A percentile compares a stretch with the other conserved stretches of the same genome.
These are phyloP conservation scores for Collybia sordida DNA, from an alignment of 768 basidiomycete species.

Conservation along the genomic window DNA sequence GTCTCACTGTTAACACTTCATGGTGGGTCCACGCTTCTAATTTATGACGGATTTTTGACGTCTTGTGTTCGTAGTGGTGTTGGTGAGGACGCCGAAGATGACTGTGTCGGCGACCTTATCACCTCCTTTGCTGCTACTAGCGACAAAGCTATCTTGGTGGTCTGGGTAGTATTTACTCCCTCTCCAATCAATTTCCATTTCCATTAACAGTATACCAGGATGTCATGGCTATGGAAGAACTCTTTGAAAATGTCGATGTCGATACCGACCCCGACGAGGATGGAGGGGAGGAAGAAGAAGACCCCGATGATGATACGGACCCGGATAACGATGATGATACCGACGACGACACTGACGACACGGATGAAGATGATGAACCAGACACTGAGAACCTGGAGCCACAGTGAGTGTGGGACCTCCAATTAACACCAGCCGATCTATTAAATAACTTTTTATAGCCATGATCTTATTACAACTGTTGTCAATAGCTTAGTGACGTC, in stretches of 20 bases:
- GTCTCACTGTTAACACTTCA: constrained; percentile 3
- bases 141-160: constrained; percentile 3
- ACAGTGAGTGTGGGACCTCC: too few relatives aligned
- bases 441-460: constrained; percentile 1
- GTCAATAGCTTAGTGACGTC: constrained; percentile 1
- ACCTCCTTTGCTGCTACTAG: constrained; percentile 5
- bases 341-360: not conserved
- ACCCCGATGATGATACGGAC: too few relatives aligned
- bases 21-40: not conserved
- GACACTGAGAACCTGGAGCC: too few relatives aligned
- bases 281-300: too few relatives aligned
- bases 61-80: not conserved
- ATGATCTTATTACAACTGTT: constrained; percentile 8
- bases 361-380: too few relatives aligned
- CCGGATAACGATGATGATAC: constrained; percentile 1
- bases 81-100: not conserved
- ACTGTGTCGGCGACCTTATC: constrained; percentile 9
- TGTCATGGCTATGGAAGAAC: not conserved
- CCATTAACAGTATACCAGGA: not conserved
- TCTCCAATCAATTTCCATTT: not conserved
- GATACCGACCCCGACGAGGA: not conserved
- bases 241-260: constrained; percentile 11
- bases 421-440: not conserved
- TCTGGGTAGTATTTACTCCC: constrained; percentile 5
- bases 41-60: not conserved